Base-by-base conservation (phyloP, 2,329 filamentous ascomycete genomes). In the Ophiocordyceps polyrhachis-furcata region DNA sequence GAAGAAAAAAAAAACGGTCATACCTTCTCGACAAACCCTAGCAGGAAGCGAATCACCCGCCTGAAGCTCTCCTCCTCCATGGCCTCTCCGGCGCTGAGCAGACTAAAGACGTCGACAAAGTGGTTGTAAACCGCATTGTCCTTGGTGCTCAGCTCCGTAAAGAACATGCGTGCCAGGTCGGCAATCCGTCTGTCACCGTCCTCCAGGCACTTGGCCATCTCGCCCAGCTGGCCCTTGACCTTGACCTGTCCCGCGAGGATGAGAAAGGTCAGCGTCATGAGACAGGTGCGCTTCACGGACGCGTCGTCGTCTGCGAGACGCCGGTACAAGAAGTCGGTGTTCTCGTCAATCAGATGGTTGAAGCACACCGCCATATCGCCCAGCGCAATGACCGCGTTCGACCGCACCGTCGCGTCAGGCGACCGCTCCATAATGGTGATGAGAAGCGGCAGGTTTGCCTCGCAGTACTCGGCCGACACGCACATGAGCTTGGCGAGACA, bases 361-460 rank as follows among this genome's bases (percentile, higher is more conserved):
- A 98, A 98, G 72, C 88, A 95, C 20, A 98, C 91, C 0, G 93
- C 93, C 91, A 98, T 98, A 58, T 98, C 91, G 37, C 91, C 91
- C 0, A 98, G 76, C 0, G 91, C 89, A 53, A 98, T 93, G 17
- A 98, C 93, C 11, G 93, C 85, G 58, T 98, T 98, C 54, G 85
- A 93, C 44, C 91, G 81, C 37, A 93, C 89, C 17, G 88, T 93
- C 1, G 93, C 83, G 55, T 95, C 86, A 29, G 85, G 76, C 2
- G 87, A 95, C 28, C 87, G 81, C 65, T 98, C 91, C 70, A 98
- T 88, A 55, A 98, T 96, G 15, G 89, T 96, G 62, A 98, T 94
- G 48, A 98, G 79, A 3, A 98, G 79, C 6, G 85, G 83, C 13
- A 98, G 72, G 56, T 98, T 93, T 38, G 76, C 74, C 63, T 96